Evolutionary conservation across 2,329 filamentous ascomycete species (phyloP).

Genomic region (Shiraia bambusicola): DNA sequence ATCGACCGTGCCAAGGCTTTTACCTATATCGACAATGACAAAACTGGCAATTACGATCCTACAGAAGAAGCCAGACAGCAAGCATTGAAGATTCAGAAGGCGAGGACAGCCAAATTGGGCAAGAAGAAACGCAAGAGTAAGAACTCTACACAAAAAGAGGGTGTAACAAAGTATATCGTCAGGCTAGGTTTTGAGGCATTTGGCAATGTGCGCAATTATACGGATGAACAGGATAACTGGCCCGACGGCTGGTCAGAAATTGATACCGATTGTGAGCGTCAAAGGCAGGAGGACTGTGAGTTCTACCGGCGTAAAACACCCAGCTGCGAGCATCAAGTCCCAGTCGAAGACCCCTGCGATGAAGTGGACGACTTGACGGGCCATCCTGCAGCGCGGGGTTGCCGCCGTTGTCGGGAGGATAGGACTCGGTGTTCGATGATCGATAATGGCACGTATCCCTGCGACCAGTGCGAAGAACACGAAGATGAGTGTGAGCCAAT

Average conservation of each 20-base stretch:
- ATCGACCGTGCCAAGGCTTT: slow-evolving; percentile 19
- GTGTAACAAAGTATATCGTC: slow-evolving; percentile 20
- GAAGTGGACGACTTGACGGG: slow-evolving; percentile 34
- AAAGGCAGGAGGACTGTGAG: slow-evolving; percentile 7
- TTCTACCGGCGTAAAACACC: slow-evolving; percentile 16
- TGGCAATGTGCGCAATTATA: slow-evolving; percentile 24
- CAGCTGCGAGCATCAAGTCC: slow-evolving; percentile 8
- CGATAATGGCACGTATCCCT: slow-evolving; percentile 33
- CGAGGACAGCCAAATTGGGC: slow-evolving; percentile 15
- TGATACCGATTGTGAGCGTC: slow-evolving; percentile 19
- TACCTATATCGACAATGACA: slow-evolving; percentile 42
- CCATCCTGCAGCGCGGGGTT: slow-evolving; percentile 39
- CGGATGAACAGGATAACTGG: slow-evolving; percentile 31
- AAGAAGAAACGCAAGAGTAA: slow-evolving; percentile 16
- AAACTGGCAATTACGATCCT: slow-evolving; percentile 43
- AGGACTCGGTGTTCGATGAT: slow-evolving; percentile 28
- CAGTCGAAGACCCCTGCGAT: slow-evolving; percentile 26
- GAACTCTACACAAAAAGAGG: slow-evolving; percentile 1
- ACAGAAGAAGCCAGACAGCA: slow-evolving; percentile 13
- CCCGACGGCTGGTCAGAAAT: slow-evolving; percentile 25
- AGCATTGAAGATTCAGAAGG: slow-evolving; percentile 4
- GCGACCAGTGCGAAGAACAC: slow-evolving; percentile 16
- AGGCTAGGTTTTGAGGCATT: slow-evolving; percentile 14
- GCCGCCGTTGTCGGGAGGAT: slow-evolving; percentile 33
- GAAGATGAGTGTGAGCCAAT: slow-evolving; percentile 38